Conservation (phyloP, 1,139 yeast species). For the Saccharomycopsis crataegensis region DNA sequence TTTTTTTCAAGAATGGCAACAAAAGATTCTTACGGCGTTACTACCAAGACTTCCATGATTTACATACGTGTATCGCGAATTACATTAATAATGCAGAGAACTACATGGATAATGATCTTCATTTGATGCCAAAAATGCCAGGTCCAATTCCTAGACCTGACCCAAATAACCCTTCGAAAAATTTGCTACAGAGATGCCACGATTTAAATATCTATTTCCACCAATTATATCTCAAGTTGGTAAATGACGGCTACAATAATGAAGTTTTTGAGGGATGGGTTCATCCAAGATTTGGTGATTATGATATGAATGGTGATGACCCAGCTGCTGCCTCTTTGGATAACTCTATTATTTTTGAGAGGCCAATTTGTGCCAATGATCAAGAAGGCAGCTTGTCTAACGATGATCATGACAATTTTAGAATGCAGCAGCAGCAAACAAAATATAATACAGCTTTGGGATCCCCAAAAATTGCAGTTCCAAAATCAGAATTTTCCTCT, state of each 20-base stretch:
- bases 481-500: not conserved
- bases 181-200: conserved; percentile 27
- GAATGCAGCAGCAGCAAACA: not conserved
- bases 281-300: conserved; percentile 25
- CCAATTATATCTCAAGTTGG: conserved; percentile 21
- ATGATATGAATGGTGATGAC: conserved; percentile 21
- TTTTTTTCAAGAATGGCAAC: conserved; percentile 38
- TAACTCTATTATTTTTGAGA: conserved; percentile 15
- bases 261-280: conserved; percentile 25
- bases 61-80: conserved; percentile 45
- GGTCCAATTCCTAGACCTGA: conserved; percentile 30
- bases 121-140: conserved; percentile 26
- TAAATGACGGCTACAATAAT: conserved; percentile 23
- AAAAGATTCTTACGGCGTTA: conserved; percentile 45
- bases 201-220: conserved; percentile 27
- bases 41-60: conserved; percentile 54
- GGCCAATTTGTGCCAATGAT: conserved; percentile 9
- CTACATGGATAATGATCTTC: conserved; percentile 3
- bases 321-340: conserved; percentile 14
- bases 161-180: conserved; percentile 23
- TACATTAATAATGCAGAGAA: conserved; percentile 15
- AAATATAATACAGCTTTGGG: not conserved
- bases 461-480: conserved; percentile 14
- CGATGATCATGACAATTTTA: not conserved
- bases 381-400: not conserved